Conservation (phyloP, 164 flowering plant genomes). For the Vitis rupestris region DNA sequence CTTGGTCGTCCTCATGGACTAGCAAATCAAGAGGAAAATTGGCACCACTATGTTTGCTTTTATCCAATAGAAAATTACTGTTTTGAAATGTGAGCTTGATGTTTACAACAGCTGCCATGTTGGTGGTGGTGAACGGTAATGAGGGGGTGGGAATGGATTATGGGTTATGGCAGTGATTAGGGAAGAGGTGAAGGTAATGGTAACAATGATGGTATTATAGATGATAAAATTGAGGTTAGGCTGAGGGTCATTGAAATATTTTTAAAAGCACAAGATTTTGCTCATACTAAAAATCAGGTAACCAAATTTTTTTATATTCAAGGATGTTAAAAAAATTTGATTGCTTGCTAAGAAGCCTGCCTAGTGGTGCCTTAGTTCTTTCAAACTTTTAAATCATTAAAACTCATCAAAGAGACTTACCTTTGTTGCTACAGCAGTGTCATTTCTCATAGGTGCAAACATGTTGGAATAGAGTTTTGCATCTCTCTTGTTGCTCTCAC, state of each 20-base stretch:
- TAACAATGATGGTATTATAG: too few relatives aligned
- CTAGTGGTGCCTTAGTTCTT: background rate
- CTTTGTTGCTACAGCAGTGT: constrained; percentile 31
- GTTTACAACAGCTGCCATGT: background rate
- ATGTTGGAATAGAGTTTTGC: constrained; percentile 59
- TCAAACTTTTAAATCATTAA: background rate
- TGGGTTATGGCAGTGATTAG: background rate
- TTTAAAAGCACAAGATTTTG: too few relatives aligned
- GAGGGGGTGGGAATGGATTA: background rate
- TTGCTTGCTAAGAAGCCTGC: background rate
- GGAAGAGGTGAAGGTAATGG: background rate
- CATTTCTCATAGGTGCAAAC: constrained; percentile 43
- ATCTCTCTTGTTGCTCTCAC: constrained; percentile 64
- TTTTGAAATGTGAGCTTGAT: background rate
- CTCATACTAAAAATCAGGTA: too few relatives aligned
- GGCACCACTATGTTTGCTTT: background rate
- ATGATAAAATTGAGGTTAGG: too few relatives aligned
- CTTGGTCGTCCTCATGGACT: too few relatives aligned
- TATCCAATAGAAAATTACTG: background rate
- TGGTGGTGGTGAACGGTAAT: background rate
- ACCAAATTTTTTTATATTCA: too few relatives aligned
- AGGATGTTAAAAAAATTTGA: too few relatives aligned
- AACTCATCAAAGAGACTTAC: constrained; percentile 16
- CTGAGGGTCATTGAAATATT: too few relatives aligned
- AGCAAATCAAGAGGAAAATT: too few relatives aligned